A percentile compares a stretch with the other conserved stretches of the same genome.
These are phyloP conservation scores for Leccinum arenicola DNA, from an alignment of 768 basidiomycete species.

Conservation along the genomic window DNA sequence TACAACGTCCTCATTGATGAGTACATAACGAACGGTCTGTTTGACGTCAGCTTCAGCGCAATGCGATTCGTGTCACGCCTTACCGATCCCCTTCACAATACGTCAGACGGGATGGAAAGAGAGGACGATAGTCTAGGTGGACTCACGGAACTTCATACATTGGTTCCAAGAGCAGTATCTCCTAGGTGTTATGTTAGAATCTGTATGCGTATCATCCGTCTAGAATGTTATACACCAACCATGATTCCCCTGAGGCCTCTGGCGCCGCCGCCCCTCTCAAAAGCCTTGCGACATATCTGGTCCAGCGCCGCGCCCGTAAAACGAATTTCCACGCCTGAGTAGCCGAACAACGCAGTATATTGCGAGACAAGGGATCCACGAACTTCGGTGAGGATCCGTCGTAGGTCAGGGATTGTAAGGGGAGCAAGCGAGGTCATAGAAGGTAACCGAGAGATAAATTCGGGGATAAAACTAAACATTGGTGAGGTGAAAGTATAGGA, in stretches of 20 bases:
- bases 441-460: slow-evolving; percentile 92
- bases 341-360: slow-evolving; percentile 79
- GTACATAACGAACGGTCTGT: slow-evolving; percentile 78
- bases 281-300: slow-evolving; percentile 77
- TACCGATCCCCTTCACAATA: slow-evolving; percentile 58
- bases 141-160: slow-evolving; percentile 94
- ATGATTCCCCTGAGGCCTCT: slow-evolving; percentile 87
- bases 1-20: slow-evolving; percentile 72
- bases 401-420: slow-evolving; percentile 76
- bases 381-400: slow-evolving; percentile 90
- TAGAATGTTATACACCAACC: slow-evolving; percentile 40
- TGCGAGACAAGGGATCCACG: slow-evolving; percentile 89
- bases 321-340: slow-evolving; percentile 80
- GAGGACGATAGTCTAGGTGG: slow-evolving; percentile 1
- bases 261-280: slow-evolving; percentile 84
- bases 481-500: slow-evolving; percentile 4
- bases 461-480: slow-evolving; percentile 76
- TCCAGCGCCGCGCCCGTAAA: slow-evolving; percentile 81
- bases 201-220: neutral
- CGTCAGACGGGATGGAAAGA: slow-evolving; percentile 2
- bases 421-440: slow-evolving; percentile 83
- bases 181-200: slow-evolving; percentile 41
- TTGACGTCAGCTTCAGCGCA: slow-evolving; percentile 8
- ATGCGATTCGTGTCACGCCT: slow-evolving; percentile 22
- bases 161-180: slow-evolving; percentile 75